phyloP scores from a whole-genome alignment of 2,329 filamentous ascomycete species.

The Pseudogymnoascus sp. region DNA sequence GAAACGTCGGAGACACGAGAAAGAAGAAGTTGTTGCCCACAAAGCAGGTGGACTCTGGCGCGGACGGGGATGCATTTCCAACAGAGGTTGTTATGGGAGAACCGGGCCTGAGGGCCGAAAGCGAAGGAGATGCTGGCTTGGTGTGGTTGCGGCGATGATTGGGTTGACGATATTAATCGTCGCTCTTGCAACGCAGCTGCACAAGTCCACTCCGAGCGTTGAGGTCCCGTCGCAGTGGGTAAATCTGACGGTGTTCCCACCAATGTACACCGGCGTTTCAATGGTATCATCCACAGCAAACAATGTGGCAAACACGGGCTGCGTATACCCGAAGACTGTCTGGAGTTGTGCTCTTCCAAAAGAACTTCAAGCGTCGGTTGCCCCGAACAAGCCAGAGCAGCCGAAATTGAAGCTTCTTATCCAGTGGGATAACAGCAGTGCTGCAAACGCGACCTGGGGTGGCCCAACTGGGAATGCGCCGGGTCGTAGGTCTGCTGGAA shows the following conservation, averaged over 20 bases:
- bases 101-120: slow-evolving; percentile 56
- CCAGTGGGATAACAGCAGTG: slow-evolving; percentile 56
- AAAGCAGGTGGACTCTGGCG: slow-evolving; percentile 57
- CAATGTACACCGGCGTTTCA: slow-evolving; percentile 75
- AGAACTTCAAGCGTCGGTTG: slow-evolving; percentile 59
- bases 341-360: slow-evolving; percentile 87
- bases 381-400: slow-evolving; percentile 57
- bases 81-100: slow-evolving; percentile 58
- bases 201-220: slow-evolving; percentile 33
- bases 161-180: slow-evolving; percentile 50
- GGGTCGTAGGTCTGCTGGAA: slow-evolving; percentile 22
- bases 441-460: slow-evolving; percentile 36
- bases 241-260: slow-evolving; percentile 78
- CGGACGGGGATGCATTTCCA: slow-evolving; percentile 55
- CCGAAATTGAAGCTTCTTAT: slow-evolving; percentile 80
- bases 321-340: slow-evolving; percentile 62
- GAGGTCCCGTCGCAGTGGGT: slow-evolving; percentile 55
- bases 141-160: slow-evolving; percentile 44
- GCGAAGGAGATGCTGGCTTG: slow-evolving; percentile 52
- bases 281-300: slow-evolving; percentile 71
- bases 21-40: slow-evolving; percentile 54
- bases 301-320: slow-evolving; percentile 56
- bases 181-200: slow-evolving; percentile 51
- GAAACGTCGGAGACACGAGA: slow-evolving; percentile 51
- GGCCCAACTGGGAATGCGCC: slow-evolving; percentile 25